Evolutionary conservation across 805 yeast genomes (phyloP), one percentile per base, ranked within the genome.

Genomic region (Suhomyces xylopsoci): DNA sequence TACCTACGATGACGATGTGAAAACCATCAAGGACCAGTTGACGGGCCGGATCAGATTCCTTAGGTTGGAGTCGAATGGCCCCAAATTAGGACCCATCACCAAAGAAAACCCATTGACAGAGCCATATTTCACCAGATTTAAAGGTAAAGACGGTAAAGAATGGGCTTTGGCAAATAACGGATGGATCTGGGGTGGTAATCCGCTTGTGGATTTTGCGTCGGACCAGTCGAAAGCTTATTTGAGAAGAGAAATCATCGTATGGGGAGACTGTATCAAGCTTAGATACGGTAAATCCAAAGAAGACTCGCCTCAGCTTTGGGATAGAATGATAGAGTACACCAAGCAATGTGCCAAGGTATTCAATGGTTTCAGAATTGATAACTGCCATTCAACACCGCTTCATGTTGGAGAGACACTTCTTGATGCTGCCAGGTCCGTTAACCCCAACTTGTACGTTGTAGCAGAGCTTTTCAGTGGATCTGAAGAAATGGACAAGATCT

Each of bases 121-220:
- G 68, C 84, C 92, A 4, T 93, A 93, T 68, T 93, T 94, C 67
- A 90, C 97, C 1, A 75, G 91, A 53, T 82, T 92, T 59, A 65
- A 59, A 2, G 79, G 68, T 47, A 67, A 70, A 0, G 64, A 64
- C 2, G 93, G 91, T 2, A 75, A 79, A 38, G 72, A 78, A 1
- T 85, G 84, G 73, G 85, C 88, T 7, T 73, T 93, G 54, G 98
- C 97, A 3, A 94, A 94, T 65, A 93, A 94, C 63, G 99, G 99
- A 46, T 93, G 98, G 97, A 90, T 94, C 52, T 93, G 99, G 99
- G 92, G 90, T 50, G 97, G 97, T 9, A 85, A 93, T 59, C 97
- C 98, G 1, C 70, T 92, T 52, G 87, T 90, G 2, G 98, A 93
- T 70, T 93, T 93, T 79, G 99, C 98, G 0, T 87, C 96, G 0